These are phyloP conservation scores for Prinsepia uniflora DNA, from an alignment of 306 rosid species.

Conservation along the genomic window DNA sequence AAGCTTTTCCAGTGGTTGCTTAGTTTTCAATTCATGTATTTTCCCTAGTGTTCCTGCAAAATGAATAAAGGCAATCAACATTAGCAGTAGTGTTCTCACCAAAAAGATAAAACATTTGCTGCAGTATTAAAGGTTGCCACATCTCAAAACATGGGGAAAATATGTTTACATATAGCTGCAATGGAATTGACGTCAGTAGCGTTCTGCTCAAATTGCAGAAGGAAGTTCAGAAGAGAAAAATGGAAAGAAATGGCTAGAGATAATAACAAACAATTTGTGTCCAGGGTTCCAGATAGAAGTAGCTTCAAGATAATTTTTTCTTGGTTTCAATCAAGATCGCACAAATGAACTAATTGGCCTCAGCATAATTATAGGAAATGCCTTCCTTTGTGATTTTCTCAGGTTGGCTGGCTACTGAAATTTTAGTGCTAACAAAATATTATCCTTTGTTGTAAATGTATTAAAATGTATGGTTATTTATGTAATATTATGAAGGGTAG, in stretches of 20 bases:
- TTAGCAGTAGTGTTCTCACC: too few relatives aligned
- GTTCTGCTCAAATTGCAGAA: not conserved
- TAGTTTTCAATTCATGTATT: constrained; percentile 34
- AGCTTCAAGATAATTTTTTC: not conserved
- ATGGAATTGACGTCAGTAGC: not conserved
- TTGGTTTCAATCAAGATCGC: not conserved
- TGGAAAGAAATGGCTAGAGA: not conserved
- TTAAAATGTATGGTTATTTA: too few relatives aligned
- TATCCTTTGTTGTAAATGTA: too few relatives aligned
- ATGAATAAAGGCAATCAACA: constrained; percentile 2
- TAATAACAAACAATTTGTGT: not conserved
- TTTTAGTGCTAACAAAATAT: not conserved
- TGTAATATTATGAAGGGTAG: too few relatives aligned
- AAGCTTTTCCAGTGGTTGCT: constrained; percentile 30
- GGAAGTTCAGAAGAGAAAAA: not conserved
- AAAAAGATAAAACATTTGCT: constrained; percentile 6
- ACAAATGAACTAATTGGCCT: not conserved
- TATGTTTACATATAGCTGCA: constrained; percentile 1
- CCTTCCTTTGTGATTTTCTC: not conserved
- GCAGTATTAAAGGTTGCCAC: constrained; percentile 11
- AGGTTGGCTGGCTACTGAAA: not conserved
- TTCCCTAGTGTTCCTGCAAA: constrained; percentile 34
- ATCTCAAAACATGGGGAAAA: constrained; percentile 23
- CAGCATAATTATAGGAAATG: not conserved
- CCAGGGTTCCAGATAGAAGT: not conserved